Evolutionary conservation across 176 grass and related monocot species (phyloP), one percentile per base, ranked within the genome.

Genomic region (Eleusine coracana): DNA sequence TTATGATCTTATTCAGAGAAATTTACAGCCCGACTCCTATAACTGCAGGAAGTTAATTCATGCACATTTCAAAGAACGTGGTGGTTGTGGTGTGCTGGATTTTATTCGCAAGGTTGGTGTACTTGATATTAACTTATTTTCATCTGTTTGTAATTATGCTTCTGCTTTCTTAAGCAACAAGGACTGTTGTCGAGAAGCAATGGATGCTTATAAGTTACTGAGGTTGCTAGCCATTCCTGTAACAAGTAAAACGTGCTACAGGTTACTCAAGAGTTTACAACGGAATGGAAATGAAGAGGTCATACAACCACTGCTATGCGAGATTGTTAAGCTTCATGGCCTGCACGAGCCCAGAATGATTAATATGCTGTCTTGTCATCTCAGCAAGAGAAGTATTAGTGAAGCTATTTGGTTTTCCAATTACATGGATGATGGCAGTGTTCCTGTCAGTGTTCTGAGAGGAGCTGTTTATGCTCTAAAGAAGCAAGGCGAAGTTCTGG

Each of bases 321-420:
- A 91, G 16, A 93, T 86, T 59, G 79, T 93, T 80, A 98, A 98
- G 77, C 76, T 87, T 58, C 79, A 93, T 98, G 86, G 90, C 17
- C 82, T 81, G 79, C 61, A 88, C 70, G 84, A 90, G 75, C 69
- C 75, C 88, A 85, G 80, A 88, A 76, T 80, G 67, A 80, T 88
- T 90, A 93, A 83, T 82, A 74, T 92, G 72, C 73, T 95, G 36
- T 95, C 92, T 77, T 90, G 79, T 80, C 74, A 89, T 80, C 84
- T 94, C 38, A 73, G 84, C 85, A 87, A 89, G 85, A 92, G 76
- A 74, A 72, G 54, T 86, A 71, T 89, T 80, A 76, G 83, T 63
- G 79, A 94, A 73, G 82, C 82, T 89, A 80, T 94, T 88, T 51
- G 61, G 68, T 91, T 88, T 86, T 86, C 88, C 45, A 89, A 41